These are phyloP conservation scores for Verticillium nonalfalfae DNA, from an alignment of 2,329 filamentous ascomycete genomes.

Conservation along the genomic window DNA sequence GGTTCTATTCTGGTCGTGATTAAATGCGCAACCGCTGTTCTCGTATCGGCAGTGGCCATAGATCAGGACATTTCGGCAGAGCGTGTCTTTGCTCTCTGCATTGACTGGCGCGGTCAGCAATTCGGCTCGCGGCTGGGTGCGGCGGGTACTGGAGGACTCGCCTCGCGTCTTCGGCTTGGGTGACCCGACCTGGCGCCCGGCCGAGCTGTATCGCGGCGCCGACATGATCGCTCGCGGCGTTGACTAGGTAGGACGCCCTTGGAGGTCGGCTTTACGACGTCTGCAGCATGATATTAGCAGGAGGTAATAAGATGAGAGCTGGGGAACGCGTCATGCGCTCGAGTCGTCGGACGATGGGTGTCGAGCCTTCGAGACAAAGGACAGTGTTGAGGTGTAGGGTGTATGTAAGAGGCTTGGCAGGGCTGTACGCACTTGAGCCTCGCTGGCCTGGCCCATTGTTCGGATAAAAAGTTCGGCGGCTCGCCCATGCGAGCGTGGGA, in stretches of 20 bases:
- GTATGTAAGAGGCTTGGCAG: slow-evolving; percentile 3
- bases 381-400: not conserved
- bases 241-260: slow-evolving; percentile 20
- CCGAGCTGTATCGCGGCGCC: slow-evolving; percentile 35
- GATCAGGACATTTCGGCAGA: slow-evolving; percentile 88
- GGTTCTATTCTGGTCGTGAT: slow-evolving; percentile 69
- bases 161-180: slow-evolving; percentile 51
- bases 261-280: slow-evolving; percentile 34
- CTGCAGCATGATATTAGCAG: slow-evolving; percentile 18
- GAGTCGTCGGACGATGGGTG: not conserved
- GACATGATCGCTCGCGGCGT: slow-evolving; percentile 31
- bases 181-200: slow-evolving; percentile 47
- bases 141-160: slow-evolving; percentile 22
- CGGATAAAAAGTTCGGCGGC: slow-evolving; percentile 22
- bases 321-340: not conserved
- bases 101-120: slow-evolving; percentile 10
- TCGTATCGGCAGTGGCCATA: slow-evolving; percentile 91
- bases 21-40: slow-evolving; percentile 86
- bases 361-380: not conserved
- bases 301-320: slow-evolving; percentile 3
- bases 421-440: slow-evolving; percentile 34
- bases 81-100: slow-evolving; percentile 76
- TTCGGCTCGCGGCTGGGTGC: not conserved
- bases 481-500: not conserved
- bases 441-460: slow-evolving; percentile 41